phyloP scores from a whole-genome alignment of 257 asterid genomes.

The Solanum piurae region DNA sequence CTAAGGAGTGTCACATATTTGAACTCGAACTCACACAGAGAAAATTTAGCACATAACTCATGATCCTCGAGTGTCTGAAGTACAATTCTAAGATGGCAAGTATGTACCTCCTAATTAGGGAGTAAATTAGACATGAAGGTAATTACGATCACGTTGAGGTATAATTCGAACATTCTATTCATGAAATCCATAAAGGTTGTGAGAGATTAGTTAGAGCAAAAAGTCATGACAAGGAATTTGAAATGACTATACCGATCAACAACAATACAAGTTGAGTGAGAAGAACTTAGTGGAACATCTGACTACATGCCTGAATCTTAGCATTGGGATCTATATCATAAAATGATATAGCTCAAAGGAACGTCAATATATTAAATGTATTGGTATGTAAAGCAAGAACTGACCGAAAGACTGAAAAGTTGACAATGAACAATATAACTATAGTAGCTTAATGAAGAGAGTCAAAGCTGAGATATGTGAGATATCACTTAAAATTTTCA shows the following conservation, averaged over 20 bases:
- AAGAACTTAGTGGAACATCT: not conserved
- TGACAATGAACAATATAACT: too few species aligned
- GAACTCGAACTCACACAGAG: too few species aligned
- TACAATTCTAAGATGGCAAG: too few species aligned
- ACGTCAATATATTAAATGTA: too few species aligned
- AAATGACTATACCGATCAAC: not conserved
- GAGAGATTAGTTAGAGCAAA: not conserved
- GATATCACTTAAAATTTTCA: too few species aligned
- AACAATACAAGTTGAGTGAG: not conserved
- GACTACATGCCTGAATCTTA: not conserved
- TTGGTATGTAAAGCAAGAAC: not conserved
- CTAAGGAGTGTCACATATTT: too few species aligned
- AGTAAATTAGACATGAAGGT: not conserved
- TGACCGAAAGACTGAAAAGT: too few species aligned
- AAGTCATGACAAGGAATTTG: not conserved
- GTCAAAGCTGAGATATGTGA: too few species aligned
- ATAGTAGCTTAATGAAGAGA: too few species aligned
- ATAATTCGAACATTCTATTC: not conserved
- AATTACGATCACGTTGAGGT: not conserved
- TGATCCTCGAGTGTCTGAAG: not conserved
- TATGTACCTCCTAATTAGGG: not conserved
- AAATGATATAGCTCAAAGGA: not conserved
- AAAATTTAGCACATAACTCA: too few species aligned
- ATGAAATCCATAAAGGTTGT: not conserved
- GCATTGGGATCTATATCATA: not conserved